phyloP scores from a whole-genome alignment of 2,329 filamentous ascomycete species.

The Neonectria punicea region DNA sequence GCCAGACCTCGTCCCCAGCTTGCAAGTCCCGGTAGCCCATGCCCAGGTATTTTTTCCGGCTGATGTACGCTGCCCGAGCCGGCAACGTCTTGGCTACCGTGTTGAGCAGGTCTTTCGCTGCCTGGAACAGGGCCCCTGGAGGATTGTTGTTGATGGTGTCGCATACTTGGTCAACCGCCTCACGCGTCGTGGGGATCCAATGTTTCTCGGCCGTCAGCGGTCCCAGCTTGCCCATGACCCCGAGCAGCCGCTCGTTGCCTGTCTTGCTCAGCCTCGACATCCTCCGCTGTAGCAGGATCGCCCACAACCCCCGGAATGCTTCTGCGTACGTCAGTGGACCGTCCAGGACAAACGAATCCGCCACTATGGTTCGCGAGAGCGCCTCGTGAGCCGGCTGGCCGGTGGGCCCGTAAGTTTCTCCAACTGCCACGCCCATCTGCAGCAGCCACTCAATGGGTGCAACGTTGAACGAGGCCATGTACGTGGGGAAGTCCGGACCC shows the following conservation, averaged over 20 bases:
- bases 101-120: background rate
- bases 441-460: constrained; percentile 6
- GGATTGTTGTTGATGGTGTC: background rate
- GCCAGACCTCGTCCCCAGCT: constrained; percentile 5
- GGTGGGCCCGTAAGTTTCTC: constrained; percentile 4
- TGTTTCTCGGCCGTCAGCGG: background rate
- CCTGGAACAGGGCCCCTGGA: background rate
- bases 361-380: constrained; percentile 9
- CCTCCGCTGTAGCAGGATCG: constrained; percentile 4
- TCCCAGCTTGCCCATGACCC: background rate
- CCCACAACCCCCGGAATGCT: constrained; percentile 12
- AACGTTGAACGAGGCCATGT: background rate
- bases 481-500: constrained; percentile 5
- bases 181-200: constrained; percentile 9
- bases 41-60: constrained; percentile 9
- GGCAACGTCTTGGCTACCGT: background rate
- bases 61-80: constrained; percentile 12
- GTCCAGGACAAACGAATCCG: constrained; percentile 10
- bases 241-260: background rate
- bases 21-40: background rate
- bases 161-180: background rate
- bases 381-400: constrained; percentile 11
- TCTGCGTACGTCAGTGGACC: constrained; percentile 12
- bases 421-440: background rate
- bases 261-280: background rate